Percentiles rank a stretch among this genome's conserved stretches.
These are phyloP conservation scores for Colletotrichum graminicola DNA, from an alignment of 2,329 filamentous ascomycete species.

Conservation along the genomic window DNA sequence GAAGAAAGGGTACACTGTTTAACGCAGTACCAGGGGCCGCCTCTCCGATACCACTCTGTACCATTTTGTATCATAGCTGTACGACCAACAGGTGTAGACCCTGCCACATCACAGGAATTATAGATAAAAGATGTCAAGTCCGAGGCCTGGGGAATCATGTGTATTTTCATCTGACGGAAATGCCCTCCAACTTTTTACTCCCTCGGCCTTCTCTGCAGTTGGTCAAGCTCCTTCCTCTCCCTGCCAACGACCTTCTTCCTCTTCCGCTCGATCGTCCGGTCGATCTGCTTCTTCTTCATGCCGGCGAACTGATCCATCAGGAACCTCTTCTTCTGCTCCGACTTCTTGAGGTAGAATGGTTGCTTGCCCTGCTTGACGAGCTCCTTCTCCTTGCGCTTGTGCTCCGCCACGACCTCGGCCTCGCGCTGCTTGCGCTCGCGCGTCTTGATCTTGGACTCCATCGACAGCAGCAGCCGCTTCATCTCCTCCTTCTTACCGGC, in stretches of 20 bases:
- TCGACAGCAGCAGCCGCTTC: conserved; percentile 79
- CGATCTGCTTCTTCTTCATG: conserved; percentile 87
- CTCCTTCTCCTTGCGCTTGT: conserved; percentile 86
- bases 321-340: conserved; percentile 89
- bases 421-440: conserved; percentile 77
- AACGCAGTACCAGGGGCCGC: background rate
- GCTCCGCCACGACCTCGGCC: conserved; percentile 77
- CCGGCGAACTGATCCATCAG: conserved; percentile 82
- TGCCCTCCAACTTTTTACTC: background rate
- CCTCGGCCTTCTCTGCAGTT: conserved; percentile 49
- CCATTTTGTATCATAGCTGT: conserved; percentile 38
- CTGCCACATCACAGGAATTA: background rate
- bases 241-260: conserved; percentile 89
- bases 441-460: conserved; percentile 82
- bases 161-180: background rate
- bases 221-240: conserved; percentile 81
- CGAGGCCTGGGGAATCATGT: background rate
- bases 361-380: conserved; percentile 88
- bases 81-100: conserved; percentile 24
- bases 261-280: conserved; percentile 86
- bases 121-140: conserved; percentile 15
- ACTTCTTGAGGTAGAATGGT: conserved; percentile 93
- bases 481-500: conserved; percentile 74
- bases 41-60: conserved; percentile 16
- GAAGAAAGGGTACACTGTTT: conserved; percentile 48